Base-by-base conservation (phyloP, 2,329 filamentous ascomycete species). In the Sporothrix brunneoviolacea region DNA sequence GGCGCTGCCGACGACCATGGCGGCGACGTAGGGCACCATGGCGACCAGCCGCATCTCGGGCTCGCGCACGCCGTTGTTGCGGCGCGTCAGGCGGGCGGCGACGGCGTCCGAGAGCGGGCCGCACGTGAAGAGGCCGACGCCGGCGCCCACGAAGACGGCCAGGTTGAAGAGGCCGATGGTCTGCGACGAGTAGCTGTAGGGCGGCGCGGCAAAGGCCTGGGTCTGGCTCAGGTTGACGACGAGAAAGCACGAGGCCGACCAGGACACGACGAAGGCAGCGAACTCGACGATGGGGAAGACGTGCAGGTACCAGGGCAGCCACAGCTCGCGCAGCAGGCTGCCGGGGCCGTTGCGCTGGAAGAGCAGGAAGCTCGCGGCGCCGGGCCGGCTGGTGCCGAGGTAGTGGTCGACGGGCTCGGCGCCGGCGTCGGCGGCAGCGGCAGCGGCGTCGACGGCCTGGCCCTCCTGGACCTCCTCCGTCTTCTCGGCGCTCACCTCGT, bases 281-380 rank as follows among this genome's bases (percentile, higher is more conserved):
- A 81, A 79, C 55, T 83, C 73, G 37, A 84, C 75, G 51, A 84
- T 83, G 0, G 82, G 81, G 62, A 79, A 84, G 0, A 70, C 57
- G 59, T 82, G 76, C 1, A 84, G 67, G 57, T 82, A 80, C 73
- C 77, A 82, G 0, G 81, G 82, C 8, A 79, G 70, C 72, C 74
- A 81, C 19, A 84, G 68, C 56, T 80, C 77, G 30, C 73, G 62
- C 1, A 77, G 36, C 30, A 83, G 68, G 27, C 72, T 62, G 2
- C 76, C 37, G 24, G 83, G 67, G 19, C 67, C 70, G 2, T 71
- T 64, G 1, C 68, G 60, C 53, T 78, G 74, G 61, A 69, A 79
- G n/a, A 65, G 68, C 22, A 64, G 65, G 71, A 79, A 84, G 62
- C n/a, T 84, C 80, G 46, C 59, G 54, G 55, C 75, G 78, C 24